A percentile compares a stretch with the other conserved stretches of the same genome.
Evolutionary conservation across 306 rosid species (phyloP).

Genomic region (Gynostemma pentaphyllum): DNA sequence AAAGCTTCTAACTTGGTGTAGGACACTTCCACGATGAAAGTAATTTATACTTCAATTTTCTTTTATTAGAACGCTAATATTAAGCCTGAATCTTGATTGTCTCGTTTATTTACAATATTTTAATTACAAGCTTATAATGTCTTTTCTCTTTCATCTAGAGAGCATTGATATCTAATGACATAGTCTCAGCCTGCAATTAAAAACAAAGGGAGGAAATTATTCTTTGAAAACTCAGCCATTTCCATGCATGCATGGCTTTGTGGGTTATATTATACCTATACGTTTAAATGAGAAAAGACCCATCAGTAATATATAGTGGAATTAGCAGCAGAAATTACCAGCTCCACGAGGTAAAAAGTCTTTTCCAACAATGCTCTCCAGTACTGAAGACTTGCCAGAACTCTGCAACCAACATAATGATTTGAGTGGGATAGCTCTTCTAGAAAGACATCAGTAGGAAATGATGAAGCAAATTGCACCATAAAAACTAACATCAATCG

Average conservation of each 20-base stretch:
- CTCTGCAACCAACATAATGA: conserved; percentile 31
- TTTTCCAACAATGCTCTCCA: conserved; percentile 90
- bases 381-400: conserved; percentile 93
- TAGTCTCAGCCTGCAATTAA: neutral
- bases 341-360: conserved; percentile 46
- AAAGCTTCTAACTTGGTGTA: neutral
- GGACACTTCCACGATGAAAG: neutral
- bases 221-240: neutral
- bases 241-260: neutral
- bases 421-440: neutral
- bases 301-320: neutral
- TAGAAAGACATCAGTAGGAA: neutral
- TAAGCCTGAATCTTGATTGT: too few relatives aligned
- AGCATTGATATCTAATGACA: neutral
- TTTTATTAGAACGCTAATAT: too few relatives aligned
- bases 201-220: neutral
- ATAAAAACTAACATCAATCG: neutral
- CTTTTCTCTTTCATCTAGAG: neutral
- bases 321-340: conserved; percentile 11
- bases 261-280: too few relatives aligned
- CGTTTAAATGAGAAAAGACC: neutral
- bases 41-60: neutral
- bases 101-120: too few relatives aligned
- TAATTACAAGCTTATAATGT: neutral
- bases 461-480: neutral